Evolutionary conservation across 768 basidiomycete genomes (phyloP), one percentile per base, ranked within the genome.

Genomic region (Leccinum barrowsii): DNA sequence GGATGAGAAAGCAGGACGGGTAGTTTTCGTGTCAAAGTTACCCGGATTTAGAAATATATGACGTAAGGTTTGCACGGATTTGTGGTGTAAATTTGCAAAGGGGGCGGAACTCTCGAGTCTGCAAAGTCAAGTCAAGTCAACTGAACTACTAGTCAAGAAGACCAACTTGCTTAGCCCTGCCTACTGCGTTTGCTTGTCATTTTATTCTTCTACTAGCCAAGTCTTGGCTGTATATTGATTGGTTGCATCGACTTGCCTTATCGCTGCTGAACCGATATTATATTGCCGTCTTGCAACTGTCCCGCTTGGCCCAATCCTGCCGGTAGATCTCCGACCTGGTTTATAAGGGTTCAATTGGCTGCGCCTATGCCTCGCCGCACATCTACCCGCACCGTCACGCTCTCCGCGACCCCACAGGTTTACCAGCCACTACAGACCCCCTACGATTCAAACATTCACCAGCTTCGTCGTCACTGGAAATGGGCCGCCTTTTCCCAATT

Each of bases 401-500:
- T 68, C 53, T 63, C 70, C 55, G 61, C 70, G 59, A 67, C 77
- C 48, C 68, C 71, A 55, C 65, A 66, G 57, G 61, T 73, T 35
- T 62, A 64, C 57, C 58, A 70, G 50, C 60, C 68, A 59, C 57
- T 65, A 67, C 59, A 66, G 55, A 54, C 70, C 54, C 60, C 66
- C 52, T 67, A 67, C 57, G 73, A 75, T 52, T 63, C 65, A 64
- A 76, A 84, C 65, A 70, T 88, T 54, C 60, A 70, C 48, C 67
- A 76, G 28, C 85, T 97, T 53, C 81, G 94, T 56, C 85, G 78
- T 58, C 84, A 92, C 62, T 95, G 92, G 92, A 87, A 90, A 79
- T 96, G 92, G 92, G 94, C 94, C 5, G 89, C 88, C 24, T 89
- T 94, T 73, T 83, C 83, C 73, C 92, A 95, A 71, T 95, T 96